These are phyloP conservation scores for Raffaelea albimanens DNA, from an alignment of 2,329 filamentous ascomycete genomes.

Conservation along the genomic window DNA sequence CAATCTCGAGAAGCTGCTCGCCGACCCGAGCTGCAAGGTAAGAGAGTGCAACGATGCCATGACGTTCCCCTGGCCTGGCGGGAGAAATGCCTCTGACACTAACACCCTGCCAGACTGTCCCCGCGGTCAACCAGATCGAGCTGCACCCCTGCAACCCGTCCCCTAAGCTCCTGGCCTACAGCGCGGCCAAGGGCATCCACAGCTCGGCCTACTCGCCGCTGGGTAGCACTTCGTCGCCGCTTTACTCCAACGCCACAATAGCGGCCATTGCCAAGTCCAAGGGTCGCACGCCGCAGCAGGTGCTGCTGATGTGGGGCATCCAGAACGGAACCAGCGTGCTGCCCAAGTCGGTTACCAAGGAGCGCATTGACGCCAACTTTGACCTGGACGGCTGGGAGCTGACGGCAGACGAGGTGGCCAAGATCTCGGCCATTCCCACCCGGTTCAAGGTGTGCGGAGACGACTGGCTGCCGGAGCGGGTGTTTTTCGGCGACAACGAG, in stretches of 20 bases:
- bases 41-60: slow-evolving; percentile 6
- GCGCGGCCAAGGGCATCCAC: slow-evolving; percentile 65
- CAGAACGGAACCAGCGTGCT: slow-evolving; percentile 76
- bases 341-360: slow-evolving; percentile 70
- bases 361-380: slow-evolving; percentile 68
- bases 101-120: slow-evolving; percentile 31
- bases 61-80: too few species aligned
- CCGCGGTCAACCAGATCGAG: slow-evolving; percentile 75
- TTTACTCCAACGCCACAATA: slow-evolving; percentile 59
- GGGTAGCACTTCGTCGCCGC: slow-evolving; percentile 42
- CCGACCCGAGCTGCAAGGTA: slow-evolving; percentile 53
- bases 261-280: slow-evolving; percentile 54
- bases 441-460: slow-evolving; percentile 80
- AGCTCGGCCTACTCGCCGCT: slow-evolving; percentile 66
- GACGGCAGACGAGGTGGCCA: slow-evolving; percentile 60
- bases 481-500: slow-evolving; percentile 79
- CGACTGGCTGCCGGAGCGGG: slow-evolving; percentile 62
- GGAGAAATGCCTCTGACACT: too few species aligned
- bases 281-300: slow-evolving; percentile 63
- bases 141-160: slow-evolving; percentile 73
- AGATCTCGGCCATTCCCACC: slow-evolving; percentile 58
- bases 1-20: slow-evolving; percentile 41
- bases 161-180: slow-evolving; percentile 68
- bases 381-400: slow-evolving; percentile 65
- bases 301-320: slow-evolving; percentile 71